A percentile compares a stretch with the other conserved stretches of the same genome.
Evolutionary conservation across 768 basidiomycete genomes (phyloP).

Genomic region (Boletus insuetus): DNA sequence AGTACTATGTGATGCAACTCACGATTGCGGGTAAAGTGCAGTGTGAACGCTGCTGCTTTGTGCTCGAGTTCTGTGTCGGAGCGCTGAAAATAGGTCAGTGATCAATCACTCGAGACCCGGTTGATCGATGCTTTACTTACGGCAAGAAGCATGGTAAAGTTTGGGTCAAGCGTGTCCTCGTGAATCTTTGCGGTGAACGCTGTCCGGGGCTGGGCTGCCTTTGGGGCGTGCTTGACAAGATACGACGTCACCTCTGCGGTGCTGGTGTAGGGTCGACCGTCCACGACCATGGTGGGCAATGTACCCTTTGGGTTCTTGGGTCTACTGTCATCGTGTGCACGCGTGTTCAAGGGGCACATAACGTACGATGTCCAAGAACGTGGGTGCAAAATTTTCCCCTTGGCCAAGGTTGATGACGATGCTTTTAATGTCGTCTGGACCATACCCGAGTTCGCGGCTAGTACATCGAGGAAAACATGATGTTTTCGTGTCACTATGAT

Average conservation of each 20-base stretch:
- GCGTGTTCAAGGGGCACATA: not conserved
- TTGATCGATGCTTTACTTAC: constrained; percentile 25
- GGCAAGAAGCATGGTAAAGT: constrained; percentile 44
- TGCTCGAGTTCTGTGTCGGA: constrained; percentile 46
- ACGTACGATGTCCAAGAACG: constrained; percentile 41
- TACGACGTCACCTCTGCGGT: constrained; percentile 41
- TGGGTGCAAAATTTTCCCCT: constrained; percentile 48
- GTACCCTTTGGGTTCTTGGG: constrained; percentile 44
- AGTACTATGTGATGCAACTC: constrained; percentile 19
- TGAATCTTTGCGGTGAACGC: constrained; percentile 42
- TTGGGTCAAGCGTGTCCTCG: constrained; percentile 47
- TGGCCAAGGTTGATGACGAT: constrained; percentile 41
- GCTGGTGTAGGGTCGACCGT: constrained; percentile 36
- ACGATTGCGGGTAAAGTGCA: constrained; percentile 40
- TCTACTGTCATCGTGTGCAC: not conserved
- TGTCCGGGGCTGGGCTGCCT: constrained; percentile 34
- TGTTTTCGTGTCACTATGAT: too few relatives aligned
- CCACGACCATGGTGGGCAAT: constrained; percentile 40
- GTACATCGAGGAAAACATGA: not conserved
- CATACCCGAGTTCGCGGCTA: constrained; percentile 45
- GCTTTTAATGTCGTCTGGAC: constrained; percentile 33
- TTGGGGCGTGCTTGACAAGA: constrained; percentile 40
- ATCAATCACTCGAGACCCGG: too few relatives aligned
- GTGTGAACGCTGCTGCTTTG: constrained; percentile 32
- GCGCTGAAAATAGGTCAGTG: constrained; percentile 30